Percentiles rank a stretch among this genome's conserved stretches.
These are phyloP conservation scores for Collybia mongolica DNA, from an alignment of 768 basidiomycete genomes.

Conservation along the genomic window DNA sequence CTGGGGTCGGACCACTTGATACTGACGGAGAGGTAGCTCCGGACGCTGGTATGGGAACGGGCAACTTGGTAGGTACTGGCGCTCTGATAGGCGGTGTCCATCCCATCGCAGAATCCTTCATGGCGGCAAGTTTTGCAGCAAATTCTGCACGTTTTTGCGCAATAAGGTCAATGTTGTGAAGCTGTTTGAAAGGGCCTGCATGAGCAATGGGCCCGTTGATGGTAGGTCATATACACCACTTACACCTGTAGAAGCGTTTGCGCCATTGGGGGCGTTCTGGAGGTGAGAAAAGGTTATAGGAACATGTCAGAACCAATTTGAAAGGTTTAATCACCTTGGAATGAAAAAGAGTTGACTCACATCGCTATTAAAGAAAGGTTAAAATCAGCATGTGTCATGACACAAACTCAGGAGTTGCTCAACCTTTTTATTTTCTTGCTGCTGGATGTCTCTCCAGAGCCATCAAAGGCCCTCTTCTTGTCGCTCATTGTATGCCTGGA, in stretches of 20 bases:
- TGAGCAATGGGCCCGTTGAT: not conserved
- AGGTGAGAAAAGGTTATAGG: conserved; percentile 65
- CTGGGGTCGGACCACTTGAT: conserved; percentile 43
- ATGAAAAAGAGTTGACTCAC: conserved; percentile 56
- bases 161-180: conserved; percentile 55
- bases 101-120: conserved; percentile 46
- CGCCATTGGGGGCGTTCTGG: conserved; percentile 53
- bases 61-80: conserved; percentile 37
- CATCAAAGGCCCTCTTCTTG: conserved; percentile 62
- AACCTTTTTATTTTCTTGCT: conserved; percentile 73
- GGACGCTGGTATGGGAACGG: conserved; percentile 26
- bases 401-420: conserved; percentile 14
- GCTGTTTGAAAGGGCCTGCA: conserved; percentile 2
- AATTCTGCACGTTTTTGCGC: conserved; percentile 85
- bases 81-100: conserved; percentile 34
- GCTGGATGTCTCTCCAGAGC: conserved; percentile 42
- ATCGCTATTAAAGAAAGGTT: conserved; percentile 45
- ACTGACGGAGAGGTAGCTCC: conserved; percentile 30
- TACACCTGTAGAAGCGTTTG: conserved; percentile 39
- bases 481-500: conserved; percentile 50
- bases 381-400: conserved; percentile 12
- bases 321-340: conserved; percentile 72
- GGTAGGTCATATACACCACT: conserved; percentile 20
- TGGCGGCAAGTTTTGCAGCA: conserved; percentile 79
- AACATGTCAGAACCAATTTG: conserved; percentile 53